Conservation (phyloP, 768 basidiomycete genomes). For the Daedalea quercina region DNA sequence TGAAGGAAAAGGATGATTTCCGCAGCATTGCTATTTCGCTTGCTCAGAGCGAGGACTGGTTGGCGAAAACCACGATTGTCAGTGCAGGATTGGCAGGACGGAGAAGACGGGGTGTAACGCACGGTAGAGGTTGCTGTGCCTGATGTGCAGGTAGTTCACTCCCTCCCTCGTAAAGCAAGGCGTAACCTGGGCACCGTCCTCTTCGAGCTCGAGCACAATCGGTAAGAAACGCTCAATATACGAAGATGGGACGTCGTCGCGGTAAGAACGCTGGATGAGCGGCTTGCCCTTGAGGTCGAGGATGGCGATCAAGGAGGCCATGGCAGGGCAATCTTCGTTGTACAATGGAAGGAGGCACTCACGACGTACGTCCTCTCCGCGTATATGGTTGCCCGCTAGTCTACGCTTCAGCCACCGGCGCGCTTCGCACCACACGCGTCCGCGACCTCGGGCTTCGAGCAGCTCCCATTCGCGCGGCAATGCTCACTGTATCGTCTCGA, state of each 20-base stretch:
- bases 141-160: constrained; percentile 97
- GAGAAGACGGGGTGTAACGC: constrained; percentile 25
- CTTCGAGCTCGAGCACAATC: constrained; percentile 89
- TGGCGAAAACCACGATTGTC: neutral
- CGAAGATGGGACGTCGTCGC: constrained; percentile 88
- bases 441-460: too few relatives aligned
- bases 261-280: constrained; percentile 91
- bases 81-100: neutral
- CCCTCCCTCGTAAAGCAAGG: constrained; percentile 95
- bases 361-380: too few relatives aligned
- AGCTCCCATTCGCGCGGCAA: too few relatives aligned
- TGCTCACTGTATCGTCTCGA: too few relatives aligned
- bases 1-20: constrained; percentile 97
- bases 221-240: constrained; percentile 93
- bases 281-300: constrained; percentile 99
- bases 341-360: too few relatives aligned
- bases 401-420: too few relatives aligned
- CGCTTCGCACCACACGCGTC: too few relatives aligned
- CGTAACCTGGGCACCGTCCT: constrained; percentile 93
- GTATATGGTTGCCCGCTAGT: too few relatives aligned
- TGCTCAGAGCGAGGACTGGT: constrained; percentile 89
- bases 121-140: constrained; percentile 97
- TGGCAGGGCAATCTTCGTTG: too few relatives aligned
- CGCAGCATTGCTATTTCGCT: constrained; percentile 91
- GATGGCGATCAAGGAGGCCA: constrained; percentile 80